Percentiles rank a stretch among this genome's conserved stretches.
Evolutionary conservation across 345 rosid species (phyloP).

Genomic region (Bruguiera sexangula): DNA sequence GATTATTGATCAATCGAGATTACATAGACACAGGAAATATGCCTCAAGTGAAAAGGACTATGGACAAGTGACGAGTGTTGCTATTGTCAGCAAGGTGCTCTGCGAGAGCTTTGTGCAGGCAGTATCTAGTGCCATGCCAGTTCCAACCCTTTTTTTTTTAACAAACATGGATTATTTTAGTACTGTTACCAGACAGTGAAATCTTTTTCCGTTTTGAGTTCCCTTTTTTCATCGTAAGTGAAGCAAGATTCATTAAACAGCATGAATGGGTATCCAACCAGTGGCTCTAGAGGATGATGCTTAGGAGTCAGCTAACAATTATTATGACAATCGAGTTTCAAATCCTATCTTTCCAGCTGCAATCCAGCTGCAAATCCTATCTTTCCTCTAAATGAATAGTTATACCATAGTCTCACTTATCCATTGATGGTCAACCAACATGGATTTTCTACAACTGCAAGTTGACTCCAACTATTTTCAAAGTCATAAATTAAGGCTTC

Average conservation of each 20-base stretch:
- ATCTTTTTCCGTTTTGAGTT: too few species aligned
- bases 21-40: background rate
- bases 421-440: background rate
- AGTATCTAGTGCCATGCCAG: background rate
- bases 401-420: background rate
- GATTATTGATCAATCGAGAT: background rate
- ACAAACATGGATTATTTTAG: background rate
- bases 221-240: too few species aligned
- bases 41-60: too few species aligned
- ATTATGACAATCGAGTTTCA: too few species aligned
- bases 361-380: too few species aligned
- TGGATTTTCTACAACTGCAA: background rate
- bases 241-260: too few species aligned
- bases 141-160: background rate
- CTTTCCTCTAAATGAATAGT: too few species aligned
- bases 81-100: background rate
- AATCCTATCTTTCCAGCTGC: too few species aligned
- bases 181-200: background rate
- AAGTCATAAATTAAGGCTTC: slow-evolving; percentile 1
- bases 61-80: background rate
- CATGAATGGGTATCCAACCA: too few species aligned
- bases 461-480: background rate
- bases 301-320: too few species aligned
- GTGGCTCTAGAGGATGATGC: too few species aligned
- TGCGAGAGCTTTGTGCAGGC: too few species aligned